Percentiles rank a stretch among this genome's conserved stretches.
Evolutionary conservation across 257 asterid genomes (phyloP).

Genomic region (Fraxinus anomala): DNA sequence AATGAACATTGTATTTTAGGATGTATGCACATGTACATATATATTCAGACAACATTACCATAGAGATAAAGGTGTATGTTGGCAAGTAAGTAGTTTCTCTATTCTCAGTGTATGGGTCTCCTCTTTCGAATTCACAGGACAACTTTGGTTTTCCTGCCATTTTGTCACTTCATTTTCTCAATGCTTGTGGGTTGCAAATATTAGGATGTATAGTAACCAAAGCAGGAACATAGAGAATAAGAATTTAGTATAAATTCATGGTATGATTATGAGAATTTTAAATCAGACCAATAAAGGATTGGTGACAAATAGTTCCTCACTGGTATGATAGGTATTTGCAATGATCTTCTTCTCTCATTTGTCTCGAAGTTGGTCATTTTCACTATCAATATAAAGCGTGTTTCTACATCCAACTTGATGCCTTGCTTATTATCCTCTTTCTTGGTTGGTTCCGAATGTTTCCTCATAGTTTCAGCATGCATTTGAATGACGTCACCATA

Average conservation of each 20-base stretch:
- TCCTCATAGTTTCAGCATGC: neutral
- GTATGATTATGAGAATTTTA: neutral
- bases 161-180: neutral
- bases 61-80: neutral
- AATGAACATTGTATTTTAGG: neutral
- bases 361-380: neutral
- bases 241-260: neutral
- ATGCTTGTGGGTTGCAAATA: neutral
- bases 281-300: neutral
- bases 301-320: neutral
- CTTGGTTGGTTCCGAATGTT: neutral
- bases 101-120: neutral
- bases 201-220: neutral
- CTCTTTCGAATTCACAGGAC: neutral
- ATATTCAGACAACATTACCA: neutral
- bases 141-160: neutral
- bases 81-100: too few species aligned
- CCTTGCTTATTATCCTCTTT: neutral
- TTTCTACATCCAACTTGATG: neutral
- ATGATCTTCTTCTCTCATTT: neutral
- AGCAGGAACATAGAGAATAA: neutral
- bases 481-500: neutral
- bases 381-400: neutral
- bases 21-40: neutral
- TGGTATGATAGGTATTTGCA: neutral